phyloP scores from a whole-genome alignment of 176 grass and related monocot genomes.

The Avena insularis region DNA sequence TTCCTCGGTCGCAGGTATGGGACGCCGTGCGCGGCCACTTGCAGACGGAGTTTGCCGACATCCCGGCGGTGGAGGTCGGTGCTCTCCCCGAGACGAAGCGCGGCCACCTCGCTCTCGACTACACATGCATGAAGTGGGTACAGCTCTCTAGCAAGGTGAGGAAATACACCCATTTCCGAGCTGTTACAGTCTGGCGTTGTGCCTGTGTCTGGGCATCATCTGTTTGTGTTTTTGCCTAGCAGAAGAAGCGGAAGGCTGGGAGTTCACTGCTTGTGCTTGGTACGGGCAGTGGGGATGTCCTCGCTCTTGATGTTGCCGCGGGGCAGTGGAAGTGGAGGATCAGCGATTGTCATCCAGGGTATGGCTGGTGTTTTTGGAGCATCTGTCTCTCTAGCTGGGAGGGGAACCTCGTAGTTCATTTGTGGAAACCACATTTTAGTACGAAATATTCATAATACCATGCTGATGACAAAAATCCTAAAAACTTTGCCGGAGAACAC shows the following conservation, averaged over 20 bases:
- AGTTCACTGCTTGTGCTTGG: constrained; percentile 72
- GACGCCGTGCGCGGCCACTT: constrained; percentile 76
- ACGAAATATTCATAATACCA: constrained; percentile 1
- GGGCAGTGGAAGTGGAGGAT: constrained; percentile 77
- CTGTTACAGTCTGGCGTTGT: not conserved
- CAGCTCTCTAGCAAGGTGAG: constrained; percentile 78
- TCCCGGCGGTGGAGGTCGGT: constrained; percentile 58
- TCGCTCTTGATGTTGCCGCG: constrained; percentile 68
- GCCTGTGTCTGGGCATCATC: constrained; percentile 23
- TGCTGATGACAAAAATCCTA: not conserved
- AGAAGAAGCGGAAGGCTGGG: constrained; percentile 70
- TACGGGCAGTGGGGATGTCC: constrained; percentile 74
- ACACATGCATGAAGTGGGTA: constrained; percentile 98
- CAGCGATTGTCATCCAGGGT: constrained; percentile 78
- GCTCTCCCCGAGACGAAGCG: constrained; percentile 55
- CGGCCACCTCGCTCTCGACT: constrained; percentile 97
- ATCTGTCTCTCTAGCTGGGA: not conserved
- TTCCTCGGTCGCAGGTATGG: constrained; percentile 70
- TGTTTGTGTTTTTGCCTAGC: constrained; percentile 43
- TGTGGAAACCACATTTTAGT: constrained; percentile 7
- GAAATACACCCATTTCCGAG: not conserved
- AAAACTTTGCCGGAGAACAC: not conserved
- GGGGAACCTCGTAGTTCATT: constrained; percentile 3
- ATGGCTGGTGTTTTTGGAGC: constrained; percentile 29
- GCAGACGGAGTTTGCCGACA: constrained; percentile 80